Base-by-base conservation (phyloP, 352 stramenopile species). In the Plasmopara muralis region DNA sequence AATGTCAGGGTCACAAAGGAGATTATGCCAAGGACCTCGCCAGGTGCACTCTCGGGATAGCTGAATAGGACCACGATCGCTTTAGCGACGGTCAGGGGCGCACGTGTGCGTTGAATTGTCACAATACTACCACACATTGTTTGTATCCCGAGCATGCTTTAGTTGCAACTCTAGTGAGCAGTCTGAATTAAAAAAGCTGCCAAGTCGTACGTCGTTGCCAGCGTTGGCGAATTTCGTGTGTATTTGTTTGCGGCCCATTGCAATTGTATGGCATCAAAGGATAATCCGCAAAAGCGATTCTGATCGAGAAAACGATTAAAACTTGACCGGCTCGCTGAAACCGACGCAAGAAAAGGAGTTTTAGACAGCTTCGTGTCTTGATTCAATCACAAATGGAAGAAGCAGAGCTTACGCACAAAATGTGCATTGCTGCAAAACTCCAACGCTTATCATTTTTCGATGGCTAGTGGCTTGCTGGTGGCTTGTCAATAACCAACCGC, bases 1-100 rank as follows among this genome's bases (percentile, higher is more conserved):
- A 18, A 70, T 51, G 6, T 74, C 68, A 10, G 70, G 67, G 20
- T 69, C 52, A 40, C 58, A 29, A 1, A 81, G 55, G 0, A 81
- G 57, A 18, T 81, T 67, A 77, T 47, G 10, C 56, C 61, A 0
- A 77, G 55, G 0, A 52, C 67, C 38, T 68, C 28, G 14, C 67
- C 70, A 5, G 66, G 77, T 81, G 57, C 76, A 81, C 54, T 77
- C 77, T 68, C 67, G 77, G 14, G 62, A 70, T 33, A 81, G 48
- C 50, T 73, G 62, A 50, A 81, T 76, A 13, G 71, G 59, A 12
- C 71, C 71, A 28, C 71, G 71, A 16, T 68, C 70, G 29, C 77
- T 60, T 47, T 81, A 77, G 13, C 66, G 68, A 14, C 57, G 59
- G 6, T 65, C 71, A 6, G 58, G 16, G 15, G 55, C 50, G 30